Evolutionary conservation across 1,284 basidiomycete species (phyloP).

Genomic region (Boletellus deceptivus): DNA sequence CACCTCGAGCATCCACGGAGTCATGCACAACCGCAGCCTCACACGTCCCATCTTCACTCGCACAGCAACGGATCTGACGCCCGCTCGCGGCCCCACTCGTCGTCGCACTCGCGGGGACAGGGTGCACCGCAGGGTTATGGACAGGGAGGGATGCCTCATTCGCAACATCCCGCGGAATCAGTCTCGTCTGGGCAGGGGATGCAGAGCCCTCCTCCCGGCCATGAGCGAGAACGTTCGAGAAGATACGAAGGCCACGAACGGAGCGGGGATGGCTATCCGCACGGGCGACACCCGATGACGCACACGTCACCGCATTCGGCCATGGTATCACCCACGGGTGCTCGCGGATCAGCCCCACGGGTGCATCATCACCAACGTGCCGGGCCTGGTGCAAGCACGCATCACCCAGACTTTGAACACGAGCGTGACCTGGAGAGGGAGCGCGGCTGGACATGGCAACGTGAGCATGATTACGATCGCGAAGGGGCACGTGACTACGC

Average conservation of each 20-base stretch:
- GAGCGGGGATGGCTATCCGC: constrained; percentile 30
- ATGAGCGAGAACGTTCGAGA: constrained; percentile 44
- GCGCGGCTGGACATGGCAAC: constrained; percentile 46
- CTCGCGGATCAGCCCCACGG: constrained; percentile 37
- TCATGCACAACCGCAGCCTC: constrained; percentile 41
- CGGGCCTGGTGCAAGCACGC: constrained; percentile 59
- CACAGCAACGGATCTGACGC: constrained; percentile 37
- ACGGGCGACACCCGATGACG: constrained; percentile 35
- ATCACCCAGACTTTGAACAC: constrained; percentile 44
- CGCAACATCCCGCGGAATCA: constrained; percentile 44
- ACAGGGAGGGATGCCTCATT: constrained; percentile 31
- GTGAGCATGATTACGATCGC: constrained; percentile 47
- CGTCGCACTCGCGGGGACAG: constrained; percentile 43
- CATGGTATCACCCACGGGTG: constrained; percentile 30
- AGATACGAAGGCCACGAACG: constrained; percentile 43
- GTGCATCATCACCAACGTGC: constrained; percentile 66
- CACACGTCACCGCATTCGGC: constrained; percentile 39
- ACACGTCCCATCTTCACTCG: constrained; percentile 33
- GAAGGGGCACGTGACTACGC: constrained; percentile 35
- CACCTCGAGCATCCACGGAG: constrained; percentile 38
- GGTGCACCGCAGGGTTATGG: constrained; percentile 35
- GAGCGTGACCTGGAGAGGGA: constrained; percentile 43
- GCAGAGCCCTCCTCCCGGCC: constrained; percentile 48
- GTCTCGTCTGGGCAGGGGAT: constrained; percentile 43
- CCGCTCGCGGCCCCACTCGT: constrained; percentile 44